These are phyloP conservation scores for Syzygium aromaticum DNA, from an alignment of 345 rosid species.

Conservation along the genomic window DNA sequence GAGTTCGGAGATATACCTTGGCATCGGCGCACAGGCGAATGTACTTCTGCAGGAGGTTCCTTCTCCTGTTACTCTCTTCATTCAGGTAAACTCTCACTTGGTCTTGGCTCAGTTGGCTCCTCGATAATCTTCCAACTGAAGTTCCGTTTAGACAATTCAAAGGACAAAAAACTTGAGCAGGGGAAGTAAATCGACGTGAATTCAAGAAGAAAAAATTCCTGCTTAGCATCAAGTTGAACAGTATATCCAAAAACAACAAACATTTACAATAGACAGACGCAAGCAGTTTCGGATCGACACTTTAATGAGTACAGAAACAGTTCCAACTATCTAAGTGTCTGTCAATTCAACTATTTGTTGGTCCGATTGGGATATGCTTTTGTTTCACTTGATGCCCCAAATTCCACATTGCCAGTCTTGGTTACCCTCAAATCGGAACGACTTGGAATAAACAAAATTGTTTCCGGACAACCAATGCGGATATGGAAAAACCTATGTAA, in stretches of 20 bases:
- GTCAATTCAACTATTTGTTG: not conserved
- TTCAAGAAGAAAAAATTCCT: not conserved
- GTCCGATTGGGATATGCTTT: not conserved
- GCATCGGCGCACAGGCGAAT: constrained; percentile 35
- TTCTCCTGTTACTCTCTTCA: constrained; percentile 49
- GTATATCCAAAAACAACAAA: not conserved
- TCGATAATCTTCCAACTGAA: constrained; percentile 48
- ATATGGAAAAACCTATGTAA: not conserved
- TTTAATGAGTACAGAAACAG: not conserved
- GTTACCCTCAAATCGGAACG: not conserved
- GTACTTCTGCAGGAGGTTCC: constrained; percentile 46
- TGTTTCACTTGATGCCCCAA: not conserved
- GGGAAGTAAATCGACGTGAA: not conserved
- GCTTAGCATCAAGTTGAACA: not conserved
- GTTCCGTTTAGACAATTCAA: not conserved
- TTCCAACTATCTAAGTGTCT: not conserved
- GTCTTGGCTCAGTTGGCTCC: constrained; percentile 41
- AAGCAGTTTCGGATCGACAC: not conserved
- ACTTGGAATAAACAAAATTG: not conserved
- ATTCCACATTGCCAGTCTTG: not conserved
- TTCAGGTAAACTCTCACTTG: constrained; percentile 42
- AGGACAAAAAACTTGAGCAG: not conserved
- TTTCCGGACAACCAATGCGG: not conserved
- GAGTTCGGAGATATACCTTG: constrained; percentile 20
- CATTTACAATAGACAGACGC: not conserved